Evolutionary conservation across 1,284 basidiomycete species (phyloP).

Genomic region (Anthracocystis setariae): DNA sequence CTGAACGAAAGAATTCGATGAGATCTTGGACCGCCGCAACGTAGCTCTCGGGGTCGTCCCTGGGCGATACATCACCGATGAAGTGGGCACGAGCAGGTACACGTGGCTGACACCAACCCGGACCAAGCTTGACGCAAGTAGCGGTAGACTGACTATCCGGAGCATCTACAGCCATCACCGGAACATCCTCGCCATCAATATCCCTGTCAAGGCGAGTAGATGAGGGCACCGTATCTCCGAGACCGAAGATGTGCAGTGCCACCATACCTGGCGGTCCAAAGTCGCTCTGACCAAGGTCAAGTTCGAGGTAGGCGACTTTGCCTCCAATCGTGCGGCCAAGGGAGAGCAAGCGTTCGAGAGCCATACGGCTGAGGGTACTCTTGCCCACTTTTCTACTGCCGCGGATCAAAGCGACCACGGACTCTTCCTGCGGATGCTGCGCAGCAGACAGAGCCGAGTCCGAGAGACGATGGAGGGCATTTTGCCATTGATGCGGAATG

Average conservation of each 20-base stretch:
- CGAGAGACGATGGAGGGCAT: slow-evolving; percentile 14
- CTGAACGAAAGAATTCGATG: slow-evolving; percentile 72
- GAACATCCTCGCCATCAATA: background rate
- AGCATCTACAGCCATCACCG: background rate
- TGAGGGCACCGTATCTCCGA: background rate
- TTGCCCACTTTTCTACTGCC: slow-evolving; percentile 90
- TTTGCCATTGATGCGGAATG: slow-evolving; percentile 40
- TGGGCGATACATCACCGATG: slow-evolving; percentile 81
- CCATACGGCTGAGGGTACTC: slow-evolving; percentile 81
- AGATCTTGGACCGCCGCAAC: slow-evolving; percentile 77
- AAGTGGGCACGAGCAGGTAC: slow-evolving; percentile 82
- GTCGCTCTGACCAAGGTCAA: slow-evolving; percentile 92
- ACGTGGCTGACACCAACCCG: slow-evolving; percentile 70
- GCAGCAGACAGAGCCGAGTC: slow-evolving; percentile 22
- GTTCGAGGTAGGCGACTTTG: slow-evolving; percentile 87
- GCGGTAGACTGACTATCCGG: background rate
- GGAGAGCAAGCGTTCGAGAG: slow-evolving; percentile 78
- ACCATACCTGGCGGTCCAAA: slow-evolving; percentile 89
- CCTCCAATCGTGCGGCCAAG: slow-evolving; percentile 69
- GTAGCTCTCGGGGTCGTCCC: slow-evolving; percentile 82
- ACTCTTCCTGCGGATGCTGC: slow-evolving; percentile 31
- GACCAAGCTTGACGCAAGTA: slow-evolving; percentile 37
- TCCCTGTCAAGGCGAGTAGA: background rate
- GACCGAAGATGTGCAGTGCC: slow-evolving; percentile 76
- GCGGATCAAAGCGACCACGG: slow-evolving; percentile 74